These are phyloP conservation scores for Skeletonema marinoi DNA, from an alignment of 108 stramenopile genomes.

Conservation along the genomic window DNA sequence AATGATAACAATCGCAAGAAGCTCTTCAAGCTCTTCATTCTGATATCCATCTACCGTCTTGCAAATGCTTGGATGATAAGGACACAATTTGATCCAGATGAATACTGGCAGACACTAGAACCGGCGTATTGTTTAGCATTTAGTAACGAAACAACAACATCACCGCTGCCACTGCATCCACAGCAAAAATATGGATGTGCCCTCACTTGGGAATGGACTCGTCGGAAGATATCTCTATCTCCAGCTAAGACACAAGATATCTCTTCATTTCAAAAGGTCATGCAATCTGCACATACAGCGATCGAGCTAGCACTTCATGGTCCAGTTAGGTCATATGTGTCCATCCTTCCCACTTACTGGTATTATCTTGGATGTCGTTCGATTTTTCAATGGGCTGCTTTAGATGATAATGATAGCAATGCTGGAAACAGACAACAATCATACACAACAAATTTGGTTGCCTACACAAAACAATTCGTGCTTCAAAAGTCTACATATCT, in stretches of 20 bases:
- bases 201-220: slow-evolving; percentile 91
- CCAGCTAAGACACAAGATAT: background rate
- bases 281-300: slow-evolving; percentile 2
- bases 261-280: slow-evolving; percentile 3
- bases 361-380: slow-evolving; percentile 58
- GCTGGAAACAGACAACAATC: background rate
- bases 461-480: slow-evolving; percentile 27
- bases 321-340: slow-evolving; percentile 76
- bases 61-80: slow-evolving; percentile 73
- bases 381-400: slow-evolving; percentile 44
- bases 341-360: slow-evolving; percentile 76
- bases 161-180: background rate
- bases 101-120: slow-evolving; percentile 91
- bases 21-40: slow-evolving; percentile 19
- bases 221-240: slow-evolving; percentile 38
- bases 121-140: slow-evolving; percentile 86
- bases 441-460: background rate
- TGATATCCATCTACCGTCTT: slow-evolving; percentile 47
- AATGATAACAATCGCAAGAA: background rate
- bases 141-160: slow-evolving; percentile 4
- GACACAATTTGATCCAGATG: slow-evolving; percentile 90
- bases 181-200: slow-evolving; percentile 49
- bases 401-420: background rate
- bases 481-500: slow-evolving; percentile 55
- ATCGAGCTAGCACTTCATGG: slow-evolving; percentile 57